Evolutionary conservation across 2,329 filamentous ascomycete genomes (phyloP).

Genomic region (Pyrenochaeta sp.): DNA sequence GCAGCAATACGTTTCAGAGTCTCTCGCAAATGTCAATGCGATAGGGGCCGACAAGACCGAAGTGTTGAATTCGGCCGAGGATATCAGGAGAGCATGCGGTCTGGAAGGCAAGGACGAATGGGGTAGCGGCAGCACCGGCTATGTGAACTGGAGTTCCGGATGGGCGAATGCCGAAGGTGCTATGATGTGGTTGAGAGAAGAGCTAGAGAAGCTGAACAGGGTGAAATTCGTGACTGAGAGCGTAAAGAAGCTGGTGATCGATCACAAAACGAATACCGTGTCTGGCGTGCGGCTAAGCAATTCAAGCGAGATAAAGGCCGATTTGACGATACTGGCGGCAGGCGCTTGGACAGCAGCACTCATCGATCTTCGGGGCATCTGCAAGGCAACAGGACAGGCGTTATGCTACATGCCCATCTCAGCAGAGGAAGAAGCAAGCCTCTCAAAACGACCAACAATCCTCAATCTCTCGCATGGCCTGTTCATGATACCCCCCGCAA

Average conservation of each 20-base stretch:
- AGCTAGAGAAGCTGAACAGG: slow-evolving; percentile 63
- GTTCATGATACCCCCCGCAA: slow-evolving; percentile 75
- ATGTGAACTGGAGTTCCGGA: slow-evolving; percentile 76
- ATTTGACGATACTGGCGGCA: slow-evolving; percentile 80
- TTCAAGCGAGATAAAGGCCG: slow-evolving; percentile 65
- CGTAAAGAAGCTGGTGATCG: slow-evolving; percentile 53
- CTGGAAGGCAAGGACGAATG: slow-evolving; percentile 51
- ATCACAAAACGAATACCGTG: slow-evolving; percentile 48
- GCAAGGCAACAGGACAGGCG: slow-evolving; percentile 82
- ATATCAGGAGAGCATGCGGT: slow-evolving; percentile 52
- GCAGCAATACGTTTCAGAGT: slow-evolving; percentile 51
- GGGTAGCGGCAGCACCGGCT: slow-evolving; percentile 68
- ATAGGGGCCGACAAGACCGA: slow-evolving; percentile 52
- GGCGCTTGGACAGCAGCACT: slow-evolving; percentile 87
- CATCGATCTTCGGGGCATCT: slow-evolving; percentile 78
- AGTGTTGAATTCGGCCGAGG: slow-evolving; percentile 47
- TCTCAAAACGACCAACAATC: slow-evolving; percentile 74
- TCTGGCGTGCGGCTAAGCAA: slow-evolving; percentile 67
- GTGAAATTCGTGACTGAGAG: slow-evolving; percentile 62
- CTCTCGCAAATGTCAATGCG: slow-evolving; percentile 45
- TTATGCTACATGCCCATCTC: slow-evolving; percentile 81
- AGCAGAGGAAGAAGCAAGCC: slow-evolving; percentile 70
- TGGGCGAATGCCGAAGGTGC: slow-evolving; percentile 81
- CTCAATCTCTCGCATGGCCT: slow-evolving; percentile 75
- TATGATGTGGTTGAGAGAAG: slow-evolving; percentile 70